Conservation (phyloP, 2,329 filamentous ascomycete species). For the Escovopsis sp. region DNA sequence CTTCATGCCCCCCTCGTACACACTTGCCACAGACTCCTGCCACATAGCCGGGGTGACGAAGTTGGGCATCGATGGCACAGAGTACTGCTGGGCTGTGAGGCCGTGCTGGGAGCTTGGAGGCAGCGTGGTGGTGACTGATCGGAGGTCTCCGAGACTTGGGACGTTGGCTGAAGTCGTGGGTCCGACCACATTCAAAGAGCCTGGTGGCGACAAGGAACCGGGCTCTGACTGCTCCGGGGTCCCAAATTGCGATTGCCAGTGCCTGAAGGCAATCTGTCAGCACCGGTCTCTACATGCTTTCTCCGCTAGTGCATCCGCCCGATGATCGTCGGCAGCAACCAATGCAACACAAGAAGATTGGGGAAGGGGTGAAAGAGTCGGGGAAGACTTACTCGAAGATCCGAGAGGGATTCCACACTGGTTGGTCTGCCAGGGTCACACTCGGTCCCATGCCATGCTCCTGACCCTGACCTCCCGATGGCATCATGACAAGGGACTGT, state of each 20-base stretch:
- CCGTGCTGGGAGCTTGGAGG: constrained; percentile 27
- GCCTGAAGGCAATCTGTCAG: constrained; percentile 34
- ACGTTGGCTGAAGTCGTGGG: constrained; percentile 39
- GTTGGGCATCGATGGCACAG: constrained; percentile 34
- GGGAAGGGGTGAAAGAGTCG: too few species aligned
- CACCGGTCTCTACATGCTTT: constrained; percentile 5
- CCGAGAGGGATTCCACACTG: constrained; percentile 68
- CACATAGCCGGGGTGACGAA: constrained; percentile 60
- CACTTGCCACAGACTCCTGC: constrained; percentile 55
- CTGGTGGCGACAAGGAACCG: constrained; percentile 26
- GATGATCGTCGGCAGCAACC: background rate
- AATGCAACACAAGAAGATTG: too few species aligned
- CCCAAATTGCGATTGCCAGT: constrained; percentile 93
- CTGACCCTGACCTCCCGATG: constrained; percentile 39
- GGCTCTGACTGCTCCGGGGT: constrained; percentile 32
- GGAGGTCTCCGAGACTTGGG: constrained; percentile 36
- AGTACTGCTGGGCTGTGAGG: constrained; percentile 35
- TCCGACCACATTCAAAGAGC: constrained; percentile 36
- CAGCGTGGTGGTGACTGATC: constrained; percentile 29
- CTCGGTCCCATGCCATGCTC: constrained; percentile 29
- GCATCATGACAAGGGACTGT: constrained; percentile 59
- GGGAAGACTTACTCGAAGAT: constrained; percentile 70
- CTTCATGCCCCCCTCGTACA: constrained; percentile 51
- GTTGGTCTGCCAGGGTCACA: constrained; percentile 46
- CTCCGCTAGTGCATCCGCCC: too few species aligned